phyloP scores from a whole-genome alignment of 129 eudicot genomes.

The Calendula officinalis region DNA sequence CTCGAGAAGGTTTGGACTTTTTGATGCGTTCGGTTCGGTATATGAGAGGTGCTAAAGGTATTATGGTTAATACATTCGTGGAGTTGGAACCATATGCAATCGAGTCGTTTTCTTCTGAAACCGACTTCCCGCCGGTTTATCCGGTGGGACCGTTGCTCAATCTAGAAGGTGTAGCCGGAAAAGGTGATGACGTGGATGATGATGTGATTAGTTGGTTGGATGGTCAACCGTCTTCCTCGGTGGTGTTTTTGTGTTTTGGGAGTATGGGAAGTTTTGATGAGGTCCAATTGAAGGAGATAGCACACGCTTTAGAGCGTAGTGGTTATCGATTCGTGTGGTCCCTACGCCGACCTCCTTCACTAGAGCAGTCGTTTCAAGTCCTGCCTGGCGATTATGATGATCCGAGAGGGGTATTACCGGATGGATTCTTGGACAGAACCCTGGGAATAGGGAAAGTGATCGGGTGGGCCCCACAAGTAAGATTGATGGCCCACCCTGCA shows the following conservation, averaged over 20 bases:
- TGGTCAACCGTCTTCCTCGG: constrained; percentile 39
- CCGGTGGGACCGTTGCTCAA: constrained; percentile 42
- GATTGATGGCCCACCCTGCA: constrained; percentile 40
- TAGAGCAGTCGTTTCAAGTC: background rate
- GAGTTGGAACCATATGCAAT: constrained; percentile 39
- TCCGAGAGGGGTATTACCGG: constrained; percentile 32
- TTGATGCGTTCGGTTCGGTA: background rate
- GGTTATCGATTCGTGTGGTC: constrained; percentile 47
- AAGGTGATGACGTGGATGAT: background rate
- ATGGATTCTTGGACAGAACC: constrained; percentile 45
- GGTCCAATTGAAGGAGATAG: constrained; percentile 37
- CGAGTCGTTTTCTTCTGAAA: constrained; percentile 8
- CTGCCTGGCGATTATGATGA: constrained; percentile 25
- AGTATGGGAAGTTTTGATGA: constrained; percentile 35
- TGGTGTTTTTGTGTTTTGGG: constrained; percentile 18
- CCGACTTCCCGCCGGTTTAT: constrained; percentile 26
- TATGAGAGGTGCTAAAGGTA: constrained; percentile 25
- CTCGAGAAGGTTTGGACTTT: constrained; percentile 15
- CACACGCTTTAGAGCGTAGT: constrained; percentile 18
- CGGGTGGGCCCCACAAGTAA: constrained; percentile 57
- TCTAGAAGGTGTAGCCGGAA: constrained; percentile 5
- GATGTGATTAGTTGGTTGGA: constrained; percentile 32
- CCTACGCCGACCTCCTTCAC: constrained; percentile 22
- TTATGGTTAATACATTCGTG: constrained; percentile 34
- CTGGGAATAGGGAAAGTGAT: constrained; percentile 42